Percentiles rank a stretch among this genome's conserved stretches.
These are phyloP conservation scores for Cercospora sesami DNA, from an alignment of 2,329 filamentous ascomycete species.

Conservation along the genomic window DNA sequence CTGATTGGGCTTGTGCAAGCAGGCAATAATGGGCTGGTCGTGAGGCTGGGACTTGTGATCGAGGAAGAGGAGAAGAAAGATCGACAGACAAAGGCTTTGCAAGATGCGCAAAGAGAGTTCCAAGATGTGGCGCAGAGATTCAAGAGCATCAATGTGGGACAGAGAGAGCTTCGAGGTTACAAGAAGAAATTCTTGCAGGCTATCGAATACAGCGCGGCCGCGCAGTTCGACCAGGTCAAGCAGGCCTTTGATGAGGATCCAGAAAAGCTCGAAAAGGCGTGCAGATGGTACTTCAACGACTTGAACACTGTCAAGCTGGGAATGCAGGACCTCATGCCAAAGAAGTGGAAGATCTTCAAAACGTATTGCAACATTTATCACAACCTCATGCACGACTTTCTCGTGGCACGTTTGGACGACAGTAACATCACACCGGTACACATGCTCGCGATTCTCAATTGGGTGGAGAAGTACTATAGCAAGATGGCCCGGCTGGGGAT, in stretches of 20 bases:
- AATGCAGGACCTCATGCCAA: slow-evolving; percentile 88
- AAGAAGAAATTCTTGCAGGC: slow-evolving; percentile 91
- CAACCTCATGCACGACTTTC: slow-evolving; percentile 89
- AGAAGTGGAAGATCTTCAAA: slow-evolving; percentile 93
- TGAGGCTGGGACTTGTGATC: slow-evolving; percentile 86
- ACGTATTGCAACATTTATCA: slow-evolving; percentile 92
- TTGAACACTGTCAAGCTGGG: slow-evolving; percentile 91
- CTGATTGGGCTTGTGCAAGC: slow-evolving; percentile 82
- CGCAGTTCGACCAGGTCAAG: slow-evolving; percentile 70
- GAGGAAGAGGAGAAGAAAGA: slow-evolving; percentile 97
- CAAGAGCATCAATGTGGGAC: slow-evolving; percentile 84
- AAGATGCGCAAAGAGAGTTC: slow-evolving; percentile 93
- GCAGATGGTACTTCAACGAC: slow-evolving; percentile 98
- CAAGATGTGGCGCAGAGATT: slow-evolving; percentile 91
- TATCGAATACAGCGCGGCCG: slow-evolving; percentile 70
- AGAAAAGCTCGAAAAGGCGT: slow-evolving; percentile 75
- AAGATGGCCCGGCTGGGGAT: slow-evolving; percentile 93
- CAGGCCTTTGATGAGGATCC: slow-evolving; percentile 82
- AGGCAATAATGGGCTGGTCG: slow-evolving; percentile 85
- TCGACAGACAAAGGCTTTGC: slow-evolving; percentile 82
- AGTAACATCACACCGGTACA: slow-evolving; percentile 80
- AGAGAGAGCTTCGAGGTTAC: slow-evolving; percentile 89
- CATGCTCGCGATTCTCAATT: slow-evolving; percentile 88
- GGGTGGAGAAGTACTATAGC: slow-evolving; percentile 92
- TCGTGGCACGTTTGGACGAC: slow-evolving; percentile 80